Evolutionary conservation across 148 eudicot species (phyloP), one percentile per base, ranked within the genome.

Genomic region (Rhododendron mucronatum): DNA sequence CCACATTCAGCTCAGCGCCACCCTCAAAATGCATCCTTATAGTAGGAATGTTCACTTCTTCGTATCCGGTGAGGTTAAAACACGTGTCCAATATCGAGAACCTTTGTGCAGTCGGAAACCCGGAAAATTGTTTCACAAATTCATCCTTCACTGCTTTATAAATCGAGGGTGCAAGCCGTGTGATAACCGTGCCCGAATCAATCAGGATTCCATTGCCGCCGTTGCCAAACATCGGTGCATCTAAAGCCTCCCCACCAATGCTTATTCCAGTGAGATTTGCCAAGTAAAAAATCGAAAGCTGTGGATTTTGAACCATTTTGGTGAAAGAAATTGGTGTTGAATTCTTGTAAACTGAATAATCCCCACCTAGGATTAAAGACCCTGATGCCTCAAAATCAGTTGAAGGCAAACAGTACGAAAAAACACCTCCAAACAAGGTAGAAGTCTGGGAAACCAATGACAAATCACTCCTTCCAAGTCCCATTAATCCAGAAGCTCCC

Each of bases 141-240:
- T 92, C 98, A 0, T 88, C 84, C 83, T 89, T 92, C 16, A 95
- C 48, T 51, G 87, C 90, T 0, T 6, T 71, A 86, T 95, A 95
- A 3, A 91, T 67, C 3, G 94, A 89, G 12, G 95, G 96, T 10
- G 91, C 89, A 7, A 95, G 92, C 86, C 98, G 88, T 4, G 96
- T 89, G 57, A 95, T 94, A 7, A 95, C 96, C 0, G 98, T 95
- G 73, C 98, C 98, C 1, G 98, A 95, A 86, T 95, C 98, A 44
- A 95, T 89, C 51, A 95, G 81, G 78, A 92, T 83, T 48, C 88
- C 90, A 12, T 87, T 82, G 37, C 89, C 90, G 23, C 88, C 85
- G 53, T 86, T 86, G 2, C 92, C 92, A 44, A 93, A 92, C 57
- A 85, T 81, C 2, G 94, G 67, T 61, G 90, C 61, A 28, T 88